These are phyloP conservation scores for Cordyceps fumosorosea DNA, from an alignment of 2,329 filamentous ascomycete species.

Conservation along the genomic window DNA sequence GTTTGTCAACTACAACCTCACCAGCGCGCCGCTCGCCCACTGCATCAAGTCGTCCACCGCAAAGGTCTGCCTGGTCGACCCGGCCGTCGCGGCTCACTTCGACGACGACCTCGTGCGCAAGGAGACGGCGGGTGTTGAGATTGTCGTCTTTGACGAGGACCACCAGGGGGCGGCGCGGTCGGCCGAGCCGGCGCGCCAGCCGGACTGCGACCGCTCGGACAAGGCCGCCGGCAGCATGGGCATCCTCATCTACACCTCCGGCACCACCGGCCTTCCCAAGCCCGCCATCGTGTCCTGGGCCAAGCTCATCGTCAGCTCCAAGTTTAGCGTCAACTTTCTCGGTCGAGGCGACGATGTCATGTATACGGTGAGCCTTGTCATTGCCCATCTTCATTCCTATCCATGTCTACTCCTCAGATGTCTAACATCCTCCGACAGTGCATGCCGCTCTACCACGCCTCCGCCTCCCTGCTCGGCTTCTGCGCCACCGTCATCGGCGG, in stretches of 20 bases:
- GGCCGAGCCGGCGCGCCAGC: conserved; percentile 45
- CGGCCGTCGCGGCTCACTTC: conserved; percentile 46
- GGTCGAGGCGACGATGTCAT: conserved; percentile 56
- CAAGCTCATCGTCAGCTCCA: conserved; percentile 50
- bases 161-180: conserved; percentile 47
- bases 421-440: conserved; percentile 28
- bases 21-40: conserved; percentile 63
- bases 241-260: conserved; percentile 76
- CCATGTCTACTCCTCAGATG: conserved; percentile 24
- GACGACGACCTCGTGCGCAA: conserved; percentile 48
- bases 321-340: conserved; percentile 62
- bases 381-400: neutral
- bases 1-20: conserved; percentile 83
- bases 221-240: conserved; percentile 57
- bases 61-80: conserved; percentile 65
- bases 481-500: conserved; percentile 52
- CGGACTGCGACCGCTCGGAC: conserved; percentile 50
- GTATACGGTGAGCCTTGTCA: conserved; percentile 55
- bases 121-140: conserved; percentile 43
- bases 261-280: conserved; percentile 80
- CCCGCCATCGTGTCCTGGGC: conserved; percentile 69
- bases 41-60: conserved; percentile 63
- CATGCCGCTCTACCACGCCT: conserved; percentile 87
- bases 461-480: conserved; percentile 66
- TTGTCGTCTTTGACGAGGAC: conserved; percentile 54